Conservation (phyloP, 441 rosid species). For the Syzygium malaccense region DNA sequence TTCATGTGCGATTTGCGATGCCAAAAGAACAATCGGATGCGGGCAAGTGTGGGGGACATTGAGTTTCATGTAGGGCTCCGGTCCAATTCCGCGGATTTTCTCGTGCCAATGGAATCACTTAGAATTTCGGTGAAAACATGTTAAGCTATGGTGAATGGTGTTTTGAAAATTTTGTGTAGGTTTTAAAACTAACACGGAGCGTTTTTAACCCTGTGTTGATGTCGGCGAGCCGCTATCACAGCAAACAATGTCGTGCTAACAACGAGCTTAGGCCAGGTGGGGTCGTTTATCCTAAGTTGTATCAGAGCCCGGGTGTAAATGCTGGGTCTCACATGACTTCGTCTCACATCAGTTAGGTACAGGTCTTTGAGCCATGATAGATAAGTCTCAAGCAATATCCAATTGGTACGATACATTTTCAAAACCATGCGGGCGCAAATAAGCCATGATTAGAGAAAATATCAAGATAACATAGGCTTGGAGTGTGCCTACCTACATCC, state of each 20-base stretch:
- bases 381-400: neutral
- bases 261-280: neutral
- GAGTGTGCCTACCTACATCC: neutral
- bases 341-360: neutral
- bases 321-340: rapidly evolving
- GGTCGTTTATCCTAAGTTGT: neutral
- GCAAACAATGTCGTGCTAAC: neutral
- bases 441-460: neutral
- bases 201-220: no score
- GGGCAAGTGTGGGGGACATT: neutral
- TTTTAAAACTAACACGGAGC: no score
- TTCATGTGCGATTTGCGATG: rapidly evolving
- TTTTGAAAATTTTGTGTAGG: neutral
- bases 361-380: no score
- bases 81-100: neutral
- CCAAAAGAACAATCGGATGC: neutral
- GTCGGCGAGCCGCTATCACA: no score
- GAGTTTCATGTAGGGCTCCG: neutral
- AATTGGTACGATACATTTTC: neutral
- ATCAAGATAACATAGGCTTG: rapidly evolving
- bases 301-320: neutral
- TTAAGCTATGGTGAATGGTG: neutral
- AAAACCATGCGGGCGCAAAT: neutral
- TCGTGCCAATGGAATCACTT: neutral
- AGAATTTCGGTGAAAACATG: neutral